Base-by-base conservation (phyloP, 2,329 filamentous ascomycete species). In the Diaporthe citrichinensis region DNA sequence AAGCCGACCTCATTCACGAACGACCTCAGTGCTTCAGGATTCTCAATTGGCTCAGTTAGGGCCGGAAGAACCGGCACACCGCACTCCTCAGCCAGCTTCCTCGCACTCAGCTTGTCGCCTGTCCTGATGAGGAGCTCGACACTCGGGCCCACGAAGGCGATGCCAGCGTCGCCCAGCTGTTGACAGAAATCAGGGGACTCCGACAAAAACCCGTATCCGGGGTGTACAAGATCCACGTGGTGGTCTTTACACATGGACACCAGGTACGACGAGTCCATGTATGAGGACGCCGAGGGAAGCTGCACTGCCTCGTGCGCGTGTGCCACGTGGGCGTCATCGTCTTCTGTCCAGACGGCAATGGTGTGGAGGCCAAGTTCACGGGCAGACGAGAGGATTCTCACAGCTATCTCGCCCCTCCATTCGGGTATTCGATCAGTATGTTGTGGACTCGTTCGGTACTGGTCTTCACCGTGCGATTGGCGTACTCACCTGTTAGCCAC, bases 341-440 rank as follows among this genome's bases (percentile, higher is more conserved):
- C 86, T 4, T 85, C 79, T 9, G 89, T 90, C 80, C 90, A 91
- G 4, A 92, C 80, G 28, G 88, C 87, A 77, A 87, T 89, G 1
- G 90, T 91, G 72, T 90, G 87, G 12, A 92, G 84, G 17, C 83
- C 84, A 4, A 92, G 84, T 81, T 93, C 91, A 55, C 90, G 85
- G n/a, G 89, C 89, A 73, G 91, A 87, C 41, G 88, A 87, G 46
- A 92, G 84, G 65, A 93, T 91, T 17, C 91, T 87, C 3, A 90
- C 87, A 72, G 91, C 91, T 71, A 93, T 92, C 81, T 93, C 92
- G 73, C 91, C 92, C 41, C 74, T 76, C 15, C 41, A 59, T 25
- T 2, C 5, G 10, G n/a, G 8, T 6, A 23, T 7, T 4, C 20
- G 20, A 25, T 55, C 25, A 36, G 71, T 84, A 90, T 91, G 71